Percentiles rank a stretch among this genome's conserved stretches.
These are phyloP conservation scores for Cyclotella distinguenda DNA, from an alignment of 108 stramenopile genomes.

Conservation along the genomic window DNA sequence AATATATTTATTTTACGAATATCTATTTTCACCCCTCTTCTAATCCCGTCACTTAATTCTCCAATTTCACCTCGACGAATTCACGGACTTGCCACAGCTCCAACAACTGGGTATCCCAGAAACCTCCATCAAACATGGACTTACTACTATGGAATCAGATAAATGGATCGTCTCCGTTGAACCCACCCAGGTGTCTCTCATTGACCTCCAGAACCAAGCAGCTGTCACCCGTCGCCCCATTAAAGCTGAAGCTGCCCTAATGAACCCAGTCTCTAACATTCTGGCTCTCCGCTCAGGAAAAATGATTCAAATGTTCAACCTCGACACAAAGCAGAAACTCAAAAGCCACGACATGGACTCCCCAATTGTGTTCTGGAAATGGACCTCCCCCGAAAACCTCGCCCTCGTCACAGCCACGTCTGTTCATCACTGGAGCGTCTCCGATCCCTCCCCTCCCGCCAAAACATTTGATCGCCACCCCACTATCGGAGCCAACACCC, in stretches of 20 bases:
- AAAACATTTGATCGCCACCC: slow-evolving; percentile 97
- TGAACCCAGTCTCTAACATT: slow-evolving; percentile 92
- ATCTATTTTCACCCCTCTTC: not conserved
- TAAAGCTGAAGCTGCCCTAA: slow-evolving; percentile 97
- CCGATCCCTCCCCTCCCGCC: slow-evolving; percentile 67
- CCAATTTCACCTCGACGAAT: slow-evolving; percentile 1
- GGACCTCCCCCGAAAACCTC: slow-evolving; percentile 86
- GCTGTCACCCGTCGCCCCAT: slow-evolving; percentile 94
- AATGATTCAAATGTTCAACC: slow-evolving; percentile 97
- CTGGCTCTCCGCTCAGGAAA: slow-evolving; percentile 91
- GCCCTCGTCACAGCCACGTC: slow-evolving; percentile 92
- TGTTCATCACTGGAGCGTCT: slow-evolving; percentile 95
- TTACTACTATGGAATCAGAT: slow-evolving; percentile 90
- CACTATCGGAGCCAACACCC: slow-evolving; percentile 81
- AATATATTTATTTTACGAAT: no score
- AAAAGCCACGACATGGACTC: slow-evolving; percentile 90
- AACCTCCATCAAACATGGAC: slow-evolving; percentile 87
- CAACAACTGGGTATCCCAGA: slow-evolving; percentile 90
- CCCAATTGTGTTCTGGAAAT: slow-evolving; percentile 95
- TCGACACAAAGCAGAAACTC: slow-evolving; percentile 92
- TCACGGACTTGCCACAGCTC: slow-evolving; percentile 60
- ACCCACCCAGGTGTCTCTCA: slow-evolving; percentile 86
- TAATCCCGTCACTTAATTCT: not conserved
- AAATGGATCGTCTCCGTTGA: slow-evolving; percentile 94
- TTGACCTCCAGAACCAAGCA: slow-evolving; percentile 90